Base-by-base conservation (phyloP, 495 filamentous ascomycete genomes). In the Poronia punctata region DNA sequence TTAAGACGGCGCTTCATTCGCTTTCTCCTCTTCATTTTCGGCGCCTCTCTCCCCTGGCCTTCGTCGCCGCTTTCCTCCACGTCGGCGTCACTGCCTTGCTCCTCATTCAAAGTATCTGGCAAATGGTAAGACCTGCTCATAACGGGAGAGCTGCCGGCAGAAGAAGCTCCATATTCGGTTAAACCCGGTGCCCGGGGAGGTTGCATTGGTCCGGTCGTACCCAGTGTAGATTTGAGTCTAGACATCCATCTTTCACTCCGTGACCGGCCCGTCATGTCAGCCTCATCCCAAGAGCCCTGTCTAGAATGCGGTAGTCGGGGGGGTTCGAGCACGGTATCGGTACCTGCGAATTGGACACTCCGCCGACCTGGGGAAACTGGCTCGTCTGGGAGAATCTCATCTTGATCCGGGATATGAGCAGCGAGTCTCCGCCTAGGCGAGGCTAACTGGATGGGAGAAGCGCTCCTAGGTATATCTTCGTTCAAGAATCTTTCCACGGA, bases 61-160 rank as follows among this genome's bases (percentile, higher is more conserved):
- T 80, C 77, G 33, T 74, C 75, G 6, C 70, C 70, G 11, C 74
- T 88, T 52, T 85, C 80, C 52, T 87, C 83, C 7, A 80, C 84
- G 60, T 88, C 84, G 4, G 84, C 84, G 63, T 88, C 83, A 39
- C 79, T 81, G 2, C 70, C 74, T 40, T 59, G 50, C 47, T 83
- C 76, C 48, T 83, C 80, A 29, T 75, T 62, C 23, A 75, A 55
- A 3, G 73, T 70, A 27, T 76, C 68, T 16, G 75, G 58, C 10
- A 59, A 38, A 12, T 67, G 56, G 3, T 51, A 42, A 8, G 56
- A 36, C 18, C 63, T 56, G 24, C 67, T 69, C 34, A 74, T 59
- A 38, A 64, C 60, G 7, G 61, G 71, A 19, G 61, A 77, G 37
- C 65, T 75, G 35, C 46, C 48, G 15, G 56, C 48, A 10, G 63